Percentiles rank a stretch among this genome's conserved stretches.
Evolutionary conservation across 2,329 filamentous ascomycete species (phyloP).

Genomic region (Alternaria hordeiaustralica): DNA sequence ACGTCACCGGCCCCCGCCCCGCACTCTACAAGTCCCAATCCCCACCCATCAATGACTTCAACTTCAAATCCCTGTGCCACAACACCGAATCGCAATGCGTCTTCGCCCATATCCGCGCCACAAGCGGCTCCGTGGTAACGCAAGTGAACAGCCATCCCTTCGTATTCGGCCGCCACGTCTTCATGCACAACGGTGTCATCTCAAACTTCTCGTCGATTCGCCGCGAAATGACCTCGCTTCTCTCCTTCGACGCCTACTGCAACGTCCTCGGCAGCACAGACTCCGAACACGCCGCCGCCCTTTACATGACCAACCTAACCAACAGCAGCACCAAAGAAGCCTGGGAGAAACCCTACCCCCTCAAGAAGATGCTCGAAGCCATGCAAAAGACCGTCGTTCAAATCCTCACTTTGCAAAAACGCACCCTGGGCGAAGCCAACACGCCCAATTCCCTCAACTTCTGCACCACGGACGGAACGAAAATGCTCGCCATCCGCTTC

Average conservation of each 20-base stretch:
- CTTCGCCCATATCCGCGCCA: constrained; percentile 62
- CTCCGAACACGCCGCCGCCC: constrained; percentile 59
- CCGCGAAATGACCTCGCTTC: constrained; percentile 53
- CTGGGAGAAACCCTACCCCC: constrained; percentile 54
- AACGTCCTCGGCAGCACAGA: constrained; percentile 60
- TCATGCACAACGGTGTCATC: constrained; percentile 64
- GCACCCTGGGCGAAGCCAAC: constrained; percentile 47
- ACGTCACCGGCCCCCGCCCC: constrained; percentile 51
- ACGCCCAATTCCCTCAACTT: constrained; percentile 61
- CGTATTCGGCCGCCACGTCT: constrained; percentile 60
- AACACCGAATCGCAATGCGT: constrained; percentile 60
- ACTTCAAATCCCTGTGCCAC: constrained; percentile 59
- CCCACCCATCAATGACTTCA: constrained; percentile 61
- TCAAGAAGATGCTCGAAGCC: constrained; percentile 53
- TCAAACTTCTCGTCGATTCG: constrained; percentile 56
- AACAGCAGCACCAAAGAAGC: constrained; percentile 43
- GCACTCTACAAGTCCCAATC: constrained; percentile 61
- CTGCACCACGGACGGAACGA: constrained; percentile 58
- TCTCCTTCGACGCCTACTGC: constrained; percentile 57
- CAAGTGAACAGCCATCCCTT: constrained; percentile 63
- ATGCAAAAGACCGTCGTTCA: constrained; percentile 56
- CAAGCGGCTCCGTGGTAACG: constrained; percentile 56
- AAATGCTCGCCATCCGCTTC: constrained; percentile 59
- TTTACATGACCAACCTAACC: constrained; percentile 57
- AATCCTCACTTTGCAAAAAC: constrained; percentile 56